Evolutionary conservation across 345 rosid genomes (phyloP).

Genomic region (Clausena lansium): DNA sequence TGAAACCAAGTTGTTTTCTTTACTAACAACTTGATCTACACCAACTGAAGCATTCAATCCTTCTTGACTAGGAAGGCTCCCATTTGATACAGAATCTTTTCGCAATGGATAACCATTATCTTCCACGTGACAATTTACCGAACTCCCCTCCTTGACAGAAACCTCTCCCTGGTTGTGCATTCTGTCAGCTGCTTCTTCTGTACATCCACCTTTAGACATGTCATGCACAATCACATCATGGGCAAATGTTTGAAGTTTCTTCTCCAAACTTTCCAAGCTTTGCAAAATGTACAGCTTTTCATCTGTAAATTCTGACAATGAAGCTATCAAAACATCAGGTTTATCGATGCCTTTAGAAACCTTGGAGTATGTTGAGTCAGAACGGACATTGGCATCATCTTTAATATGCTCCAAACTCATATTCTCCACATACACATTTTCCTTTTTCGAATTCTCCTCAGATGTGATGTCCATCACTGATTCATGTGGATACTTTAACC

Average conservation of each 20-base stretch:
- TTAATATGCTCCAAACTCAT: constrained; percentile 3
- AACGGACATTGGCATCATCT: constrained; percentile 17
- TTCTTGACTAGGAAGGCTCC: constrained; percentile 17
- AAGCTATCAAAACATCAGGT: constrained; percentile 12
- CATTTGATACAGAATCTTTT: constrained; percentile 11
- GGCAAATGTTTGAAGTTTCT: constrained; percentile 35
- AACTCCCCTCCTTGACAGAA: constrained; percentile 12
- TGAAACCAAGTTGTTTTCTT: constrained; percentile 4
- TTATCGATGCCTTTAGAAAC: constrained; percentile 24
- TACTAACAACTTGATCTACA: constrained; percentile 2
- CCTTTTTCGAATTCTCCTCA: constrained; percentile 18
- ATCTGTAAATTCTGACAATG: constrained; percentile 32
- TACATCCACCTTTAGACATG: constrained; percentile 22
- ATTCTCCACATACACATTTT: constrained; percentile 21
- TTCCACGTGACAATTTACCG: constrained; percentile 1
- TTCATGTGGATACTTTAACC: constrained; percentile 40
- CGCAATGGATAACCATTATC: constrained; percentile 9
- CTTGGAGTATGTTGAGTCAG: constrained; percentile 6
- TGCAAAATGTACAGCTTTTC: constrained; percentile 38
- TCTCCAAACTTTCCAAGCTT: constrained; percentile 35
- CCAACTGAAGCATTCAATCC: constrained; percentile 5
- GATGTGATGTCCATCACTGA: constrained; percentile 22
- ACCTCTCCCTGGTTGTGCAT: constrained; percentile 18
- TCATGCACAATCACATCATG: constrained; percentile 12
- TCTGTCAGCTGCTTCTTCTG: constrained; percentile 22